phyloP scores from a whole-genome alignment of 2,329 filamentous ascomycete species.

The Fusarium temperatum region DNA sequence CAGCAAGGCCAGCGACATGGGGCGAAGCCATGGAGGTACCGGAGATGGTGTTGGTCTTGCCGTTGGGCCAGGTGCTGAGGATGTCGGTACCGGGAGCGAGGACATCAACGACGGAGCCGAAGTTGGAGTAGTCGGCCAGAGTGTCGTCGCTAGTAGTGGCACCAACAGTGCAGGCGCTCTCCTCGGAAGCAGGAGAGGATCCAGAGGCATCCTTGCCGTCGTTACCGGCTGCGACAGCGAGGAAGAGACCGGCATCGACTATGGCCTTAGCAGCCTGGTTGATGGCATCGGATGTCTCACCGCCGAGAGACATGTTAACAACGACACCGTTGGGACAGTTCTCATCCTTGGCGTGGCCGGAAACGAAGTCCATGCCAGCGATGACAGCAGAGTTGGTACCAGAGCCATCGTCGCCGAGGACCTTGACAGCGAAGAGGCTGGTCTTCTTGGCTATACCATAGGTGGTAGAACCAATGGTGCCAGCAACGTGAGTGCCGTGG shows the following conservation, averaged over 20 bases:
- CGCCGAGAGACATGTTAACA: constrained; percentile 67
- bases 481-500: constrained; percentile 54
- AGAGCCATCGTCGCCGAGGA: constrained; percentile 50
- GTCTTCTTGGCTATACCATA: constrained; percentile 56
- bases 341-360: constrained; percentile 47
- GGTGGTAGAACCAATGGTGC: constrained; percentile 46
- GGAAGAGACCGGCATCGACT: constrained; percentile 58
- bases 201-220: constrained; percentile 53
- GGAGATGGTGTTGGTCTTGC: constrained; percentile 52
- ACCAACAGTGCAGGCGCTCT: constrained; percentile 62
- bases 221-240: constrained; percentile 67
- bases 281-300: constrained; percentile 54
- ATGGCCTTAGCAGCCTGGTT: constrained; percentile 61
- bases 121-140: constrained; percentile 62
- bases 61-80: constrained; percentile 58
- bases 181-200: constrained; percentile 59
- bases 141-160: constrained; percentile 53
- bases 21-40: constrained; percentile 58
- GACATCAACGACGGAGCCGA: constrained; percentile 58
- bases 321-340: constrained; percentile 57
- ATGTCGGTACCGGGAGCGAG: constrained; percentile 60
- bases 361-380: constrained; percentile 57
- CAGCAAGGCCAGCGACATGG: constrained; percentile 53
- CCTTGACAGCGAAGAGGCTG: constrained; percentile 56
- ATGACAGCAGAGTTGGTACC: constrained; percentile 53